Percentiles rank a stretch among this genome's conserved stretches.
Conservation (phyloP, 1,139 yeast species). For the Petasospora fabianii region DNA sequence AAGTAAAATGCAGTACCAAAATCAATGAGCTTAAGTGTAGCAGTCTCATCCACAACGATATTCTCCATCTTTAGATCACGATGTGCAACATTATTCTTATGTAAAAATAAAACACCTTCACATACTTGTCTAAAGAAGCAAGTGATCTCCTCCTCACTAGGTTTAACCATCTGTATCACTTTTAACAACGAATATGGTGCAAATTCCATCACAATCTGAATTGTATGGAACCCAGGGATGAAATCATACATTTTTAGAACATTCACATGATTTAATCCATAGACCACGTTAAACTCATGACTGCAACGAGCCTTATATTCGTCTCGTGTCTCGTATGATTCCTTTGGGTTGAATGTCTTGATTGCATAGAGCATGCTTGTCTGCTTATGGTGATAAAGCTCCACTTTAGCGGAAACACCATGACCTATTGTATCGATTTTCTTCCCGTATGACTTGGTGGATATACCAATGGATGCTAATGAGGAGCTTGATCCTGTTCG, state of each 20-base stretch:
- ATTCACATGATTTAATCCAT: slow-evolving; percentile 34
- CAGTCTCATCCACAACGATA: slow-evolving; percentile 60
- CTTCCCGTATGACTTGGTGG: slow-evolving; percentile 18
- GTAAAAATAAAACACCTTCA: slow-evolving; percentile 56
- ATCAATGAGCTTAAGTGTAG: slow-evolving; percentile 69
- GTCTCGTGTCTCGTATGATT: slow-evolving; percentile 34
- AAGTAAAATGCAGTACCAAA: slow-evolving; percentile 49
- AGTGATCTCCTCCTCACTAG: slow-evolving; percentile 25
- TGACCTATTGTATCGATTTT: slow-evolving; percentile 24
- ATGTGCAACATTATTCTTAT: slow-evolving; percentile 63
- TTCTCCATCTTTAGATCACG: slow-evolving; percentile 75
- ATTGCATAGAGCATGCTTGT: slow-evolving; percentile 34
- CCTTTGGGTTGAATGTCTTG: slow-evolving; percentile 39
- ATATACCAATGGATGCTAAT: neutral
- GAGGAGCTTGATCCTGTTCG: neutral
- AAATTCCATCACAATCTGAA: slow-evolving; percentile 21
- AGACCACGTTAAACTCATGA: slow-evolving; percentile 37
- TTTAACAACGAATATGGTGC: slow-evolving; percentile 21
- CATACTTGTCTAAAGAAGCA: slow-evolving; percentile 53
- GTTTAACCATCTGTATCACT: slow-evolving; percentile 15
- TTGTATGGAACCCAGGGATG: slow-evolving; percentile 15
- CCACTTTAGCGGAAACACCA: slow-evolving; percentile 45
- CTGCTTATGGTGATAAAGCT: slow-evolving; percentile 30
- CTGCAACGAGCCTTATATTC: slow-evolving; percentile 38
- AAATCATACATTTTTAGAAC: slow-evolving; percentile 34